Evolutionary conservation across 495 filamentous ascomycete species (phyloP).

Genomic region (Endocarpon pusillum): DNA sequence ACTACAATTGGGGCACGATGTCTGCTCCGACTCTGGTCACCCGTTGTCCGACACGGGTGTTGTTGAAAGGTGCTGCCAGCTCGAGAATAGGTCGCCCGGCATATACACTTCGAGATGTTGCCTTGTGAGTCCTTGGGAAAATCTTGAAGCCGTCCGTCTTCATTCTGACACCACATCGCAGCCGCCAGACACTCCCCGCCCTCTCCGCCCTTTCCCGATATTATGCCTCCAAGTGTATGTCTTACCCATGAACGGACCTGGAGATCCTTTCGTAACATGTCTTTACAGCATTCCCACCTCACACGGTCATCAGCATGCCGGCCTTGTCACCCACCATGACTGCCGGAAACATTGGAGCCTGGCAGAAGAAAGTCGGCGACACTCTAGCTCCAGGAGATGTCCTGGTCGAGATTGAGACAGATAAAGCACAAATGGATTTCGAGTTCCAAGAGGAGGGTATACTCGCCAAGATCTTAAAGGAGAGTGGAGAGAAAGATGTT

Average conservation of each 20-base stretch:
- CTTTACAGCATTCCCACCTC: conserved; percentile 62
- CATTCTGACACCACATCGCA: neutral
- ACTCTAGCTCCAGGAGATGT: conserved; percentile 80
- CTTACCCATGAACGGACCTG: neutral
- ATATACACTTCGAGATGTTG: too few species aligned
- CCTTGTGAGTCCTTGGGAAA: too few species aligned
- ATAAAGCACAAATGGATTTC: conserved; percentile 99
- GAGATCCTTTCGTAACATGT: conserved; percentile 6
- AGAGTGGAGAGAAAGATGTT: conserved; percentile 87
- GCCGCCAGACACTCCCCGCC: conserved; percentile 23
- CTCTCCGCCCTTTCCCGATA: conserved; percentile 47
- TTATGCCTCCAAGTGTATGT: conserved; percentile 62
- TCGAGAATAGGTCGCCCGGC: too few species aligned
- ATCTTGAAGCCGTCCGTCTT: too few species aligned
- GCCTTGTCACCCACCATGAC: conserved; percentile 97
- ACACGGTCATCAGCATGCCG: conserved; percentile 94
- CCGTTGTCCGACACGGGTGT: conserved; percentile 7
- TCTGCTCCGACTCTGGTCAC: conserved; percentile 7
- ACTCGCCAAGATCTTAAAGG: conserved; percentile 86
- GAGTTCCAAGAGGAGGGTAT: conserved; percentile 98
- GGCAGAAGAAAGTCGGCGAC: conserved; percentile 96
- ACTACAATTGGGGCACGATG: conserved; percentile 7
- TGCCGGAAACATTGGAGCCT: conserved; percentile 85
- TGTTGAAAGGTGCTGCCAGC: conserved; percentile 7
- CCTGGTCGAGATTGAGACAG: conserved; percentile 98